phyloP scores from a whole-genome alignment of 2,329 filamentous ascomycete species.

The Daldinia sp. region DNA sequence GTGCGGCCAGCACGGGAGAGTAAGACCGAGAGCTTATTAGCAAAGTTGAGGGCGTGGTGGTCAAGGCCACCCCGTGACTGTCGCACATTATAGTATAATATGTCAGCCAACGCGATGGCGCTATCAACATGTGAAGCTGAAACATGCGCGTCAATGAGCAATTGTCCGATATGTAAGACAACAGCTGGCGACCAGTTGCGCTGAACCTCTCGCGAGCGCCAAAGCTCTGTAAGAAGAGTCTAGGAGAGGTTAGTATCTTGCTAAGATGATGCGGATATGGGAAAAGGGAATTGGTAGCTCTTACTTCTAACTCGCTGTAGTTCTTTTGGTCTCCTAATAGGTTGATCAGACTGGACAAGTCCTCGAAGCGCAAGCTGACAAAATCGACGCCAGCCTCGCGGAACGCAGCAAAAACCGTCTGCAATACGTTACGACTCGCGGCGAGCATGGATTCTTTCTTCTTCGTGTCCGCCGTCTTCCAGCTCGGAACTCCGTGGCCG shows the following conservation, averaged over 20 bases:
- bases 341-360: slow-evolving; percentile 59
- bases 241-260: not conserved
- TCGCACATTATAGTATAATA: not conserved
- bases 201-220: not conserved
- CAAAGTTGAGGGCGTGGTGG: not conserved
- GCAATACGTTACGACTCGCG: slow-evolving; percentile 56
- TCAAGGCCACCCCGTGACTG: not conserved
- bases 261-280: too few relatives aligned
- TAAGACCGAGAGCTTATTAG: slow-evolving; percentile 44
- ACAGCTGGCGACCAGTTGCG: not conserved
- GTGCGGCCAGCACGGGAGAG: slow-evolving; percentile 47
- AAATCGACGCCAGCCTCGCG: slow-evolving; percentile 59
- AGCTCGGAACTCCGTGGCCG: slow-evolving; percentile 54
- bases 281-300: not conserved
- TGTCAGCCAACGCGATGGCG: not conserved
- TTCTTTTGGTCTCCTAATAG: slow-evolving; percentile 61
- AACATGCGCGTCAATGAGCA: not conserved
- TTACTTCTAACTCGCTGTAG: slow-evolving; percentile 59
- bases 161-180: not conserved
- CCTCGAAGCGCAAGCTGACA: slow-evolving; percentile 57
- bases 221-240: not conserved
- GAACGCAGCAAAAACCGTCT: slow-evolving; percentile 58
- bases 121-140: not conserved
- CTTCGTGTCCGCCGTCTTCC: slow-evolving; percentile 50
- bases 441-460: too few relatives aligned